These are phyloP conservation scores for Skeletonema tropicum DNA, from an alignment of 108 stramenopile genomes.

Conservation along the genomic window DNA sequence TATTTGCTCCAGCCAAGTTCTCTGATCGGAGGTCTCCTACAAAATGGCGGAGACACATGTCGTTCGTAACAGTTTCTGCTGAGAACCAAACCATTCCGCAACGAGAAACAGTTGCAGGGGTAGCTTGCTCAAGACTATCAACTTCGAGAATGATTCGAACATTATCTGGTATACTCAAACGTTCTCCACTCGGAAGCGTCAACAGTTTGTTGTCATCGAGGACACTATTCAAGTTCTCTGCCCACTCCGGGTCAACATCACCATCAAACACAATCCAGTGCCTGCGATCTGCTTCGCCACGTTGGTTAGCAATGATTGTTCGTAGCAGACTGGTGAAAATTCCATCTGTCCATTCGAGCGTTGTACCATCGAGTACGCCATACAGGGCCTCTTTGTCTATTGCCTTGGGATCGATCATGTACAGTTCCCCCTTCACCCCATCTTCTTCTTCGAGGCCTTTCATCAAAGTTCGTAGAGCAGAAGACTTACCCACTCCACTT, in stretches of 20 bases:
- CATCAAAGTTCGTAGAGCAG: conserved; percentile 79
- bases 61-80: conserved; percentile 87
- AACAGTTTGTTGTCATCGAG: conserved; percentile 97
- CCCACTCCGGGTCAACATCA: conserved; percentile 97
- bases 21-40: conserved; percentile 57
- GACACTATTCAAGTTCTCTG: conserved; percentile 85
- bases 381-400: conserved; percentile 92
- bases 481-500: conserved; percentile 83
- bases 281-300: conserved; percentile 89
- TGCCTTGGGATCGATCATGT: conserved; percentile 97
- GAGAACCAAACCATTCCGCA: conserved; percentile 99
- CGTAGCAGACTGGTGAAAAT: conserved; percentile 91
- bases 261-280: conserved; percentile 98
- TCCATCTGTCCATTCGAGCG: conserved; percentile 99
- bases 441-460: conserved; percentile 85
- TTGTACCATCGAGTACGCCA: conserved; percentile 95
- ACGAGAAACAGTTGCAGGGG: conserved; percentile 97
- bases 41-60: conserved; percentile 76
- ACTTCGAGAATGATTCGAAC: conserved; percentile 93
- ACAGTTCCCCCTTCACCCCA: conserved; percentile 89
- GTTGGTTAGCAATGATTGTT: conserved; percentile 88
- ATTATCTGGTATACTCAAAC: conserved; percentile 87
- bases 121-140: conserved; percentile 94
- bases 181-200: conserved; percentile 95
- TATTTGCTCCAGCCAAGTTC: conserved; percentile 51